A percentile compares a stretch with the other conserved stretches of the same genome.
phyloP scores from a whole-genome alignment of 1,284 basidiomycete genomes.

The Coniferiporia sulphurascens region DNA sequence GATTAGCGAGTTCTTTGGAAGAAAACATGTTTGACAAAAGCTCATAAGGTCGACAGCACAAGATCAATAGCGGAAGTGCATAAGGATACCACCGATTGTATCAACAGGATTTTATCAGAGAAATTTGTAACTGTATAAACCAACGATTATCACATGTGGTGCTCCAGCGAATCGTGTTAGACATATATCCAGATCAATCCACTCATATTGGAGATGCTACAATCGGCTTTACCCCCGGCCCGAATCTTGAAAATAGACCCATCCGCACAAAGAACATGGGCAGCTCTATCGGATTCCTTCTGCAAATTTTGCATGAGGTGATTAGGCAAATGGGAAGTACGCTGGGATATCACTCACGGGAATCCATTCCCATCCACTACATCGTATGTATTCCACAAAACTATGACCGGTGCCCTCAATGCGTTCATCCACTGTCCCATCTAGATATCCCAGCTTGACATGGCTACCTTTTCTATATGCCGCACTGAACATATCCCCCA shows the following conservation, averaged over 20 bases:
- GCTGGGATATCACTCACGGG: conserved; percentile 48
- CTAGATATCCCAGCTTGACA: conserved; percentile 52
- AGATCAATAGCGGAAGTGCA: conserved; percentile 74
- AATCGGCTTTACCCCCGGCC: conserved; percentile 49
- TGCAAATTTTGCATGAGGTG: conserved; percentile 1
- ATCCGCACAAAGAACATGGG: conserved; percentile 70
- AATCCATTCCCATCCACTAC: conserved; percentile 79
- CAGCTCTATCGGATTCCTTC: conserved; percentile 53
- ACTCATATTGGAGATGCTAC: conserved; percentile 23
- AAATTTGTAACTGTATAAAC: neutral
- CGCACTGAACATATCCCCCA: conserved; percentile 48
- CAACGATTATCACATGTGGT: neutral
- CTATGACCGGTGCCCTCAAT: conserved; percentile 24
- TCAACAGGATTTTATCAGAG: conserved; percentile 37
- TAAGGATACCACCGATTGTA: conserved; percentile 49
- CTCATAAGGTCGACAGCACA: conserved; percentile 70
- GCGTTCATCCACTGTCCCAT: conserved; percentile 29
- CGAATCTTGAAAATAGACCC: conserved; percentile 62
- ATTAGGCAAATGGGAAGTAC: conserved; percentile 7
- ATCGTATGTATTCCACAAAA: conserved; percentile 56
- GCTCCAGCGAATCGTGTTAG: neutral
- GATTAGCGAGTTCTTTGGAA: neutral
- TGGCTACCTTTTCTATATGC: conserved; percentile 78
- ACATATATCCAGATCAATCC: conserved; percentile 2
- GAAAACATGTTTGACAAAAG: conserved; percentile 7